Conservation (phyloP, 306 rosid species). For the Begonia fuchsioides region DNA sequence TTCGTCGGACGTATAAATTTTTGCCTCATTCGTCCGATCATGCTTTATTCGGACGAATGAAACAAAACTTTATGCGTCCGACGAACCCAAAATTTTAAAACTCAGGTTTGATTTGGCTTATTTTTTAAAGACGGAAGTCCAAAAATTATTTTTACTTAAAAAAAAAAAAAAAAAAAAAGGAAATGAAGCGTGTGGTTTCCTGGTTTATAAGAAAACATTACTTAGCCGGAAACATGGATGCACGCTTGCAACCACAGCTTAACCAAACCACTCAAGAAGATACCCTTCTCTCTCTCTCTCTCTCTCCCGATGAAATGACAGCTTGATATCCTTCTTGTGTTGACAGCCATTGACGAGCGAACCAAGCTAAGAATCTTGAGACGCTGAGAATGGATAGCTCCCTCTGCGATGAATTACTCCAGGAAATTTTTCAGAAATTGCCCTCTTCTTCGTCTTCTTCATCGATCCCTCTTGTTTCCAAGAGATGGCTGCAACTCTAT, state of each 20-base stretch:
- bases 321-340: not conserved
- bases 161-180: not conserved
- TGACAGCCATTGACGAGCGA: not conserved
- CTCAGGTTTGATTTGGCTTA: too few species aligned
- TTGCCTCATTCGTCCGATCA: too few species aligned
- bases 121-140: too few species aligned
- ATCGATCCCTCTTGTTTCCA: slow-evolving; percentile 51
- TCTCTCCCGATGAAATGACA: not conserved
- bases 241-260: not conserved
- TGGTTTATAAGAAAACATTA: not conserved
- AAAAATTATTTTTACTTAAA: too few species aligned
- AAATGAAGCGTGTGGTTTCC: not conserved
- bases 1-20: too few species aligned
- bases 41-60: too few species aligned
- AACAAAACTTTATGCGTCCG: too few species aligned
- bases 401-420: slow-evolving; percentile 62
- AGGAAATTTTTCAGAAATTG: slow-evolving; percentile 57
- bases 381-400: slow-evolving; percentile 27
- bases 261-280: not conserved
- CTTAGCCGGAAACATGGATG: not conserved
- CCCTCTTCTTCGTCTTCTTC: slow-evolving; percentile 39
- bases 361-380: not conserved
- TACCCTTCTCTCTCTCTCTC: slow-evolving; percentile 5
- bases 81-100: too few species aligned
- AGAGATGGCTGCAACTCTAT: slow-evolving; percentile 74